A percentile compares a stretch with the other conserved stretches of the same genome.
Evolutionary conservation across 2,329 filamentous ascomycete genomes (phyloP).

Genomic region (Penicillium italicum): DNA sequence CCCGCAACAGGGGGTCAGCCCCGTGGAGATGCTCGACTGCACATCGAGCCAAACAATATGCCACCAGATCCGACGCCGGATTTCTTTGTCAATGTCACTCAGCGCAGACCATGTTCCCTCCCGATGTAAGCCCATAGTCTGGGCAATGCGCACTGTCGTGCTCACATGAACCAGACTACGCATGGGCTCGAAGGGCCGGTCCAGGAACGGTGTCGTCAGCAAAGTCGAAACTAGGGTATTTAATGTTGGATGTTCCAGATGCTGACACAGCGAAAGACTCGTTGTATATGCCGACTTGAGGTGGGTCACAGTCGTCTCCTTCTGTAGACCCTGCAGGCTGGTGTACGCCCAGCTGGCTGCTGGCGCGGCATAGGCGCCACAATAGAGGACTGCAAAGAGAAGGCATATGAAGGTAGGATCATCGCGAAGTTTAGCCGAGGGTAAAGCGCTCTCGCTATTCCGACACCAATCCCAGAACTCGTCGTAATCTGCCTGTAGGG

Average conservation of each 20-base stretch:
- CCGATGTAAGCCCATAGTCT: not conserved
- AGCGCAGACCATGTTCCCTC: not conserved
- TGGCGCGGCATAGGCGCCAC: not conserved
- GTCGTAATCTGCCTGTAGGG: constrained; percentile 7
- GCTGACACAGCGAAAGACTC: not conserved
- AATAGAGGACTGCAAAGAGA: not conserved
- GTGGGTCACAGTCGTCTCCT: not conserved
- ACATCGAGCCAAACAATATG: constrained; percentile 22
- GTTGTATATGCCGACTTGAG: not conserved
- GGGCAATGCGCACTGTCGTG: not conserved
- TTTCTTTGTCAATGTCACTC: constrained; percentile 7
- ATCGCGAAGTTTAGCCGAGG: not conserved
- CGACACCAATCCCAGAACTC: constrained; percentile 11
- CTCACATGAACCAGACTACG: not conserved
- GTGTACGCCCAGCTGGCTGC: not conserved
- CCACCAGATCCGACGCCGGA: constrained; percentile 17
- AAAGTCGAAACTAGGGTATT: not conserved
- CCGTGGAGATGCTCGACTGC: constrained; percentile 19
- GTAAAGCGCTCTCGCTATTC: not conserved
- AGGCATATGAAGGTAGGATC: constrained; percentile 7
- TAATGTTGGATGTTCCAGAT: not conserved
- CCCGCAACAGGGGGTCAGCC: constrained; percentile 14
- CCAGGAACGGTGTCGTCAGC: not conserved
- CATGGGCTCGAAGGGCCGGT: not conserved
- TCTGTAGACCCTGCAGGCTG: not conserved